phyloP scores from a whole-genome alignment of 768 basidiomycete genomes.

The Tremella mesenterica region DNA sequence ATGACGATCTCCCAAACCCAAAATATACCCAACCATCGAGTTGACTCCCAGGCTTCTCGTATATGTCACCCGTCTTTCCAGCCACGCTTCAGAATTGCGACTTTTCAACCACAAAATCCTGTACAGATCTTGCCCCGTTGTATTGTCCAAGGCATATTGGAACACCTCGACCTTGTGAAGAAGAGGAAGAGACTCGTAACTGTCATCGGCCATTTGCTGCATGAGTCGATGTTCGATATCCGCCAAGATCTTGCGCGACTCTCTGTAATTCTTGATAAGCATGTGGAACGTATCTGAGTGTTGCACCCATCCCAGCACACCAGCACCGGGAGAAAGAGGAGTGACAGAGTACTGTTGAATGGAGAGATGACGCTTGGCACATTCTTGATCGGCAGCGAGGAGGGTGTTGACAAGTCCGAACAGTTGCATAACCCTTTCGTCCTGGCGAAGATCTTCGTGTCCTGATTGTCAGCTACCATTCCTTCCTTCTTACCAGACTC shows the following conservation, averaged over 20 bases:
- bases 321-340: conserved; percentile 90
- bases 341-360: conserved; percentile 89
- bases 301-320: conserved; percentile 88
- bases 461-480: conserved; percentile 49
- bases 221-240: conserved; percentile 99
- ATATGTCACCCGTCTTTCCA: conserved; percentile 90
- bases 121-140: conserved; percentile 95
- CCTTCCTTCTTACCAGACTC: no score
- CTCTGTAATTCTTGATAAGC: conserved; percentile 89
- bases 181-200: conserved; percentile 80
- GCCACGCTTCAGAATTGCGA: conserved; percentile 90
- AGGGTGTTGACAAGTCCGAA: conserved; percentile 95
- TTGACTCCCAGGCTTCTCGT: conserved; percentile 91
- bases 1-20: conserved; percentile 95
- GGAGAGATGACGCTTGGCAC: conserved; percentile 90
- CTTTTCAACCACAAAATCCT: conserved; percentile 95
- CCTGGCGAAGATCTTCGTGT: conserved; percentile 96
- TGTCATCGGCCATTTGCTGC: conserved; percentile 96
- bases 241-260: conserved; percentile 87
- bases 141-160: conserved; percentile 96
- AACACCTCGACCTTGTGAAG: conserved; percentile 99
- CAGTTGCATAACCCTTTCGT: conserved; percentile 97
- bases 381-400: conserved; percentile 81
- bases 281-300: conserved; percentile 94
- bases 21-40: conserved; percentile 97